Base-by-base conservation (phyloP, 2,329 filamentous ascomycete genomes). In the Ceratocystiopsis brevicomis region DNA sequence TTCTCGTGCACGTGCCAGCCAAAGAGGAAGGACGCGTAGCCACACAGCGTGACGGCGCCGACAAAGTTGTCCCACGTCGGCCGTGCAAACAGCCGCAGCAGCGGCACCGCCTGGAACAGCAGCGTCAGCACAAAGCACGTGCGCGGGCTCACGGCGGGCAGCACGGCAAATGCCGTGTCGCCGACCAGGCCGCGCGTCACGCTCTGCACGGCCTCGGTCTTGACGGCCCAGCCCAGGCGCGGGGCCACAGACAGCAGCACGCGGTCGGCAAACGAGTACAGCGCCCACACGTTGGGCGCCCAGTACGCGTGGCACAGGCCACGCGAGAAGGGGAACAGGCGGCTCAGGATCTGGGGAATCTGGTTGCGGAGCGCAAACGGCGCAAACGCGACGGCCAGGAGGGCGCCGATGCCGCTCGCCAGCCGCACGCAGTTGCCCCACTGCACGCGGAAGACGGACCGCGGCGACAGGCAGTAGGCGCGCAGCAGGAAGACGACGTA, bases 1-100 rank as follows among this genome's bases (percentile, higher is more conserved):
- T 98, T 98, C 57, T 98, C 90, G 54, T 98, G 90, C 10, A 98
- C 90, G 56, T 98, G 90, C 86, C 88, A 98, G 45, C 90, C 88
- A 53, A 96, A 96, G 11, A 98, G 69, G 63, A 98, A 98, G 0
- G 88, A 95, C 0, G 88, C 82, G 56, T 95, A 98, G 46, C 84
- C 90, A 55, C 90, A 96, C 15, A 96, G 74, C 0, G 88, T 95
- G 38, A 94, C 73, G 0, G 85, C 80, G 4, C 85, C 85, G 37
- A 96, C 72, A 56, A 98, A 96, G 44, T 73, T 81, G 48, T 93
- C 81, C 83, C 85, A 94, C 0, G 75, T 84, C 2, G 86, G 85
- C 41, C 71, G 68, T 39, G 74, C 56, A 63, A 94, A 93, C 36
- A 96, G 74, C 59, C 86, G 92, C 49, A 85, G 57, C 9, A 98